Base-by-base conservation (phyloP, 2,329 filamentous ascomycete genomes). In the Celoporthe dispersa region DNA sequence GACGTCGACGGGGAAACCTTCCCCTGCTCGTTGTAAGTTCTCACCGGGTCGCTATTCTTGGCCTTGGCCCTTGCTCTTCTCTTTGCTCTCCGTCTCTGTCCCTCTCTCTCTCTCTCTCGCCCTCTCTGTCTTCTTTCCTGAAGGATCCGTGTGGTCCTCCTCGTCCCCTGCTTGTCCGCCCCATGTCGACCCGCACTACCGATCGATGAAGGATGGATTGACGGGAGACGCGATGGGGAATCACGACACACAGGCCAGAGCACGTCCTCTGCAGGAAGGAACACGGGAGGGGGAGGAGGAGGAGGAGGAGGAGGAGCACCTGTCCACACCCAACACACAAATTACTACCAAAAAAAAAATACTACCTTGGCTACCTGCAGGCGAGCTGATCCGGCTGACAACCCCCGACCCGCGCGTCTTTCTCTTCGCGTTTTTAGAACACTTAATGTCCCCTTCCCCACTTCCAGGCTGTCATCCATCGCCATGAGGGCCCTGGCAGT, bases 371-470 rank as follows among this genome's bases (percentile, higher is more conserved):
- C 60, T 63, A 28, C 60, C n/a, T 51, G n/a, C 57, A 60, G 12
- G 37, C 39, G 39, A 44, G 39, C 39, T 64, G 39, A 33, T 41
- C 39, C 60, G 22, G 60, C 62, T 64, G 62, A 64, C 62, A 48
- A 48, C 16, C 28, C 37, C 39, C n/a, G 28, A 64, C 41, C 66
- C 66, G 59, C 59, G 66, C 25, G 44, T 48, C 44, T 48, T 9
- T 48, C 55, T 53, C 33, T n/a, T 68, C 66, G 66, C 59, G 59
- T 68, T 63, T 64, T 73, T 77, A 94, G 93, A 76, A 89, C 87
- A 71, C 87, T 97, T 73, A 85, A 90, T 75, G 86, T 96, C 70
- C 95, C 96, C 60, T 92, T 98, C 78, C 94, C 94, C 28, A 92
- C 90, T 55, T 80, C 90, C 48, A 91, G 93, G 72, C 89, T 98